Percentiles rank a stretch among this genome's conserved stretches.
These are phyloP conservation scores for Thelonectria discophora DNA, from an alignment of 2,329 filamentous ascomycete species.

Conservation along the genomic window DNA sequence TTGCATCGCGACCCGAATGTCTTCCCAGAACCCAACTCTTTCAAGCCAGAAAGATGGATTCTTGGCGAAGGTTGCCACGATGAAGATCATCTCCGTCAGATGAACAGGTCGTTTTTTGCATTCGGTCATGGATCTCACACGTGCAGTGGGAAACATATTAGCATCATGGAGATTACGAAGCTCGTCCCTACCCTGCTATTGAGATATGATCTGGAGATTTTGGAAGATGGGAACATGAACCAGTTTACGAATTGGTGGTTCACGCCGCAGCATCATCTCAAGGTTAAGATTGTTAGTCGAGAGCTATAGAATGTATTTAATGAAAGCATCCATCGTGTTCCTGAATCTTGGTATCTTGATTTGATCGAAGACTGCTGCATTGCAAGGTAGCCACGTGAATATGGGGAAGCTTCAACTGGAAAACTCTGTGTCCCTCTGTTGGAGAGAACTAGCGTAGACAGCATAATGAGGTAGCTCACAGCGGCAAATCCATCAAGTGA, in stretches of 20 bases:
- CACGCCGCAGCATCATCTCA: slow-evolving; percentile 8
- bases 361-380: too few relatives aligned
- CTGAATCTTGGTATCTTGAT: not conserved
- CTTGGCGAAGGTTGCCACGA: slow-evolving; percentile 6
- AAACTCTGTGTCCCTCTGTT: too few relatives aligned
- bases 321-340: not conserved
- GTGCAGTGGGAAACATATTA: slow-evolving; percentile 18
- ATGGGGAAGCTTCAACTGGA: too few relatives aligned
- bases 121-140: slow-evolving; percentile 12
- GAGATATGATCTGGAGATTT: slow-evolving; percentile 12
- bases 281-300: slow-evolving; percentile 1
- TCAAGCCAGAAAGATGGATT: slow-evolving; percentile 21
- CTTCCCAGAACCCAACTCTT: slow-evolving; percentile 9
- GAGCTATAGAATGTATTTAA: not conserved
- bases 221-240: not conserved
- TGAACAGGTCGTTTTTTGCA: slow-evolving; percentile 15
- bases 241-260: slow-evolving; percentile 18
- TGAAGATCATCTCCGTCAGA: slow-evolving; percentile 11
- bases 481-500: too few relatives aligned
- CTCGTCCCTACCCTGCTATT: slow-evolving; percentile 7
- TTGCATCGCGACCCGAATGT: slow-evolving; percentile 10
- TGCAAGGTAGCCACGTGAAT: too few relatives aligned
- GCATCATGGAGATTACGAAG: slow-evolving; percentile 17
- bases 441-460: too few relatives aligned
- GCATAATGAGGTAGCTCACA: too few relatives aligned